Conservation (phyloP, 306 rosid genomes). For the Canavalia ensiformis region DNA sequence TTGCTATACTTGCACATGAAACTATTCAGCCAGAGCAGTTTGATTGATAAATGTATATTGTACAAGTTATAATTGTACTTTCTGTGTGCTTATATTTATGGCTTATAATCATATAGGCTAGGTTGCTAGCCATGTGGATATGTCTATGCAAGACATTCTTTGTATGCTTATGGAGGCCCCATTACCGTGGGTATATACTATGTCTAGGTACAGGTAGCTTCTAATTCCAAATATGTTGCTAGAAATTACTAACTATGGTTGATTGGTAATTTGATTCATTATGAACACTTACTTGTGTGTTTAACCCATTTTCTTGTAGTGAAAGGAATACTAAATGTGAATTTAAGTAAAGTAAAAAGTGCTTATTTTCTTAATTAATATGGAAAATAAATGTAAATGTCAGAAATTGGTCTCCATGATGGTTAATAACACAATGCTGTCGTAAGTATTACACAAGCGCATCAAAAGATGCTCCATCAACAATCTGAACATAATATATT, state of each 20-base stretch:
- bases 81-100: constrained; percentile 37
- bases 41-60: constrained; percentile 14
- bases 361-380: neutral
- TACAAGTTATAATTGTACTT: constrained; percentile 38
- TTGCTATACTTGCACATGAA: constrained; percentile 37
- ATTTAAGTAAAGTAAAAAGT: neutral
- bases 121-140: constrained; percentile 57
- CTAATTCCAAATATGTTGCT: constrained; percentile 4
- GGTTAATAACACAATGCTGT: constrained; percentile 41
- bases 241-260: neutral
- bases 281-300: constrained; percentile 20
- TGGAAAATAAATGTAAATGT: neutral
- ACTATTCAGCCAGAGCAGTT: constrained; percentile 27
- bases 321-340: neutral
- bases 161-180: constrained; percentile 39
- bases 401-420: neutral
- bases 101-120: constrained; percentile 38
- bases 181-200: constrained; percentile 25
- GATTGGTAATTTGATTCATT: neutral
- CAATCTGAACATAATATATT: constrained; percentile 42
- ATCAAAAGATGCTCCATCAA: constrained; percentile 46
- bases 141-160: constrained; percentile 48
- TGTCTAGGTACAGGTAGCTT: constrained; percentile 17
- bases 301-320: constrained; percentile 1
- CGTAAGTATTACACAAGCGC: constrained; percentile 35